Conservation (phyloP, 495 filamentous ascomycete genomes). For the Neurospora cerealis region DNA sequence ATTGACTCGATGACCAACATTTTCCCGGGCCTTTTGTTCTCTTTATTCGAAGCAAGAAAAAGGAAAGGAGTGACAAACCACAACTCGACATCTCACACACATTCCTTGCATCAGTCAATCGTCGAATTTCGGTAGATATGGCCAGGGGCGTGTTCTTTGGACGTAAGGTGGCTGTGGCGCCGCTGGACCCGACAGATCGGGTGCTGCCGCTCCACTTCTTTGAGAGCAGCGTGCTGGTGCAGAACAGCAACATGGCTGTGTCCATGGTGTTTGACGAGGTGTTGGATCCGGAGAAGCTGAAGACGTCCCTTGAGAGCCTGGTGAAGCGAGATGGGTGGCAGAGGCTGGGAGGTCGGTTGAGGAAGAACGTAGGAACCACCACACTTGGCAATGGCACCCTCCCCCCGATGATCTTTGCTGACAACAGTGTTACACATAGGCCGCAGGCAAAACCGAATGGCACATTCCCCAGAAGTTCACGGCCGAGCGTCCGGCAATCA, state of each 20-base stretch:
- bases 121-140: constrained; percentile 3
- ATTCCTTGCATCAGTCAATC: not conserved
- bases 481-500: constrained; percentile 21
- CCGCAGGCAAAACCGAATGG: constrained; percentile 27
- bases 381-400: not conserved
- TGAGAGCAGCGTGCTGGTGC: constrained; percentile 27
- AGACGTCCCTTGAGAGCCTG: constrained; percentile 21
- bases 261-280: constrained; percentile 39
- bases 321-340: constrained; percentile 28
- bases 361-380: constrained; percentile 20
- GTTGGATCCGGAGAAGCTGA: constrained; percentile 31
- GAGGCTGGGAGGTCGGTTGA: constrained; percentile 31
- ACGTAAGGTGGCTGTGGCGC: constrained; percentile 3
- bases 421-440: constrained; percentile 6
- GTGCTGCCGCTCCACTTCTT: constrained; percentile 28
- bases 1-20: not conserved
- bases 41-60: not conserved
- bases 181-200: constrained; percentile 21
- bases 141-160: constrained; percentile 9
- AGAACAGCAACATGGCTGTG: constrained; percentile 26
- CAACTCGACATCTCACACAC: not conserved
- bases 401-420: not conserved
- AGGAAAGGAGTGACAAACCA: not conserved
- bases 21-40: not conserved
- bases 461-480: constrained; percentile 33